Evolutionary conservation across 1,139 yeast species (phyloP), one percentile per base, ranked within the genome.

Genomic region (Pichia sp.): DNA sequence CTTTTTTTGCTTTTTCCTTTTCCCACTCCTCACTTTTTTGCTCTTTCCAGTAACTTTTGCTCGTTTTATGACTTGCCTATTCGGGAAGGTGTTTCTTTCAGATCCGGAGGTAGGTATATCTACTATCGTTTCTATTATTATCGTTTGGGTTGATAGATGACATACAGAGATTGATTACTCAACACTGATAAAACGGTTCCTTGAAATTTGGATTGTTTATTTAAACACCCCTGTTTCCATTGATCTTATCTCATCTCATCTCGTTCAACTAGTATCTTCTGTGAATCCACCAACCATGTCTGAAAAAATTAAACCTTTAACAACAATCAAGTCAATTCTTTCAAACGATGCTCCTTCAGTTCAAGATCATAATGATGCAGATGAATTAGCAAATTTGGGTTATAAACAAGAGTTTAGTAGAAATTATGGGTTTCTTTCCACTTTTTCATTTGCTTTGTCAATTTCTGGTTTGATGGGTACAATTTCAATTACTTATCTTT

Each of bases 381-480:
- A 62, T 33, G 63, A 58, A 44, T 58, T 67, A 50, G 70, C 70
- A 19, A 54, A 63, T 39, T 47, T 67, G 27, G 70, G 70, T 45
- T 67, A 67, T 51, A 67, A 66, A 49, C 70, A 67, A 60, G 70
- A 67, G 51, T 67, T 67, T 50, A 53, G 42, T 39, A 65, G 70
- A 60, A 60, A 58, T 36, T 67, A 67, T 56, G 62, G 57, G 33
- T 65, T 67, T 49, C 45, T 67, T 19, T 64, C 70, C 1, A 63
- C 70, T 9, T 67, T 58, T 47, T 67, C 70, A 4, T 67, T 67
- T 53, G 70, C 70, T 25, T 51, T 67, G 18, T 67, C 70, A 6
- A 62, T 67, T 48, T 67, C 70, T 27, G 70, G 70, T 48, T 59
- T 67, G 42, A 66, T 67, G 69, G 70, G 70, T 46, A 67, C 70